Evolutionary conservation across 208 protist species (phyloP).

Genomic region (Trypanosoma mega): DNA sequence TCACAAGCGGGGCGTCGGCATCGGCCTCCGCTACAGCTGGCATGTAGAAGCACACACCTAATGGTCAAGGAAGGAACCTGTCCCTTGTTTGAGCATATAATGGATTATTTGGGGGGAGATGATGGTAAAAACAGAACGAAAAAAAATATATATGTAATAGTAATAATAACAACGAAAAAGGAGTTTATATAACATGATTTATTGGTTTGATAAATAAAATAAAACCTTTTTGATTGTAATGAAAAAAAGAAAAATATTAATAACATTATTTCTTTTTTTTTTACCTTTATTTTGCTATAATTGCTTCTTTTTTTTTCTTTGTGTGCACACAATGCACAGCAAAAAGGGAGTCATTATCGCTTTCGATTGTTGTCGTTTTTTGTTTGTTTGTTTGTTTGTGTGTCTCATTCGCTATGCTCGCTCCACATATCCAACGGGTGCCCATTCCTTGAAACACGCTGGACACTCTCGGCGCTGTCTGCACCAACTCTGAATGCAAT

Average conservation of each 20-base stretch:
- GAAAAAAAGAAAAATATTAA: constrained; percentile 4
- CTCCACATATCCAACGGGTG: constrained; percentile 18
- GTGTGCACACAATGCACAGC: too few species aligned
- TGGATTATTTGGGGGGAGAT: neutral
- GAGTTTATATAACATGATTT: neutral
- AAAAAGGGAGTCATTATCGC: too few species aligned
- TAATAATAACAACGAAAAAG: constrained; percentile 5
- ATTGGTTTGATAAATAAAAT: neutral
- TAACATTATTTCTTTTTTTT: too few species aligned
- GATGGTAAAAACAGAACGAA: neutral
- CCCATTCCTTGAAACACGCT: constrained; percentile 55
- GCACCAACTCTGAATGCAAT: constrained; percentile 66
- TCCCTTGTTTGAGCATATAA: too few species aligned
- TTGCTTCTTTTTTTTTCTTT: too few species aligned
- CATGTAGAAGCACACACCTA: neutral
- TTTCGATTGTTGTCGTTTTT: too few species aligned
- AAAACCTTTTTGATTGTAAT: neutral
- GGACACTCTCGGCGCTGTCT: constrained; percentile 53
- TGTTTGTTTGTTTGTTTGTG: too few species aligned
- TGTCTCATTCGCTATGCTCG: too few species aligned
- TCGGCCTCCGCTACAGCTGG: neutral
- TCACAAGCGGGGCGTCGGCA: constrained; percentile 10
- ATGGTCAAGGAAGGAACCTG: too few species aligned
- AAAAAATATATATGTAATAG: neutral
- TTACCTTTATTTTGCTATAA: too few species aligned